These are phyloP conservation scores for Trametopsis cervina DNA, from an alignment of 768 basidiomycete species.

Conservation along the genomic window DNA sequence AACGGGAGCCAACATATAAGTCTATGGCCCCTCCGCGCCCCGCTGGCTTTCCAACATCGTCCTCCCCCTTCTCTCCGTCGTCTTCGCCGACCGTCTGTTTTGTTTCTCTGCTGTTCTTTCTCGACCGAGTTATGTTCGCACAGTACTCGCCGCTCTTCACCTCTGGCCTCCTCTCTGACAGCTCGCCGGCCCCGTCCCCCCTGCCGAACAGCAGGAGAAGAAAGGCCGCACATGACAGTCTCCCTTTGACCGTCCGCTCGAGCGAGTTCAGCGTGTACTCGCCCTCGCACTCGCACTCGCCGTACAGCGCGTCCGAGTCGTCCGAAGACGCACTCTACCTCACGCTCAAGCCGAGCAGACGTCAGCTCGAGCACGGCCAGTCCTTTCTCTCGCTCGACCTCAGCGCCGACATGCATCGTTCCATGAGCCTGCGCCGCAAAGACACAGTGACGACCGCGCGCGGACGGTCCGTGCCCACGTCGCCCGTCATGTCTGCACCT, in stretches of 20 bases:
- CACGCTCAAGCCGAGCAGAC: conserved; percentile 34
- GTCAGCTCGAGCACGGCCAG: conserved; percentile 29
- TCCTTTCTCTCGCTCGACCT: conserved; percentile 69
- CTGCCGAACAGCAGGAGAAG: conserved; percentile 7
- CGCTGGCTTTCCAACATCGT: background rate
- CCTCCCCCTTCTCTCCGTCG: conserved; percentile 3
- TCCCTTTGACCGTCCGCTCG: conserved; percentile 16
- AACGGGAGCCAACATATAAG: background rate
- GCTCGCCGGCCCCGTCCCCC: conserved; percentile 18
- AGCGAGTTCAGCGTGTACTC: conserved; percentile 14
- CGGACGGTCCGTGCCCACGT: conserved; percentile 14
- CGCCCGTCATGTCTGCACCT: conserved; percentile 7
- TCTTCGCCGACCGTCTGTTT: conserved; percentile 1
- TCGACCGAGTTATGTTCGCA: conserved; percentile 27
- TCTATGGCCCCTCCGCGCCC: background rate
- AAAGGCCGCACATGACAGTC: conserved; percentile 14
- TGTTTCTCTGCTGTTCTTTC: background rate
- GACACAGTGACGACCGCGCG: conserved; percentile 18
- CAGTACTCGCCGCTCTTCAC: conserved; percentile 62
- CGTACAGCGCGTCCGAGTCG: conserved; percentile 14
- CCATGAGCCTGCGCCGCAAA: conserved; percentile 32
- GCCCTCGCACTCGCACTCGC: conserved; percentile 4
- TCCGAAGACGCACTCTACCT: conserved; percentile 38
- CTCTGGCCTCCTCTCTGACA: conserved; percentile 44
- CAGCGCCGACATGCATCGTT: conserved; percentile 40